Evolutionary conservation across 2,329 filamentous ascomycete genomes (phyloP), one percentile per base, ranked within the genome.

Genomic region (Bipolaris sorokiniana): DNA sequence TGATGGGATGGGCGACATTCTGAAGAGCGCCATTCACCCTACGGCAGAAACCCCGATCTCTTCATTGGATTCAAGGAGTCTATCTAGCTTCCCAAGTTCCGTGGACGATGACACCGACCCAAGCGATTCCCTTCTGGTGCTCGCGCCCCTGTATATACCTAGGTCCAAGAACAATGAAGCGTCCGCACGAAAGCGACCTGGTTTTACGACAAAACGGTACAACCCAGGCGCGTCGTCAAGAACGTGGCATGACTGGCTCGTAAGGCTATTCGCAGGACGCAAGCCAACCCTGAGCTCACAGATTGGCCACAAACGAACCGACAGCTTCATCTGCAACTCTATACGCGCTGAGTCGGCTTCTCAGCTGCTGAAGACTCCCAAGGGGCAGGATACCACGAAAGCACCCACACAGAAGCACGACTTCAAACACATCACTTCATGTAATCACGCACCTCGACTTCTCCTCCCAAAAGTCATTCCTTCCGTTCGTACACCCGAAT

Each of bases 201-300:
- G 15, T 5, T 38, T 34, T 5, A 1, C 18, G 2, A 33, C 31
- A n/a, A 22, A 38, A 42, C 36, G 42, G 16, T 10, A 11, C 44
- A 48, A 40, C 9, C 6, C 37, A 15, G 16, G 33, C 10, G 5
- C 1, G 13, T 15, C 42, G 1, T 37, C 37, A 15, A 18, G 20
- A 5, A 42, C 23, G 16, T 51, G 57, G 41, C 38, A 63, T 7
- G 44, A 58, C 15, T 53, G 33, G 15, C 16, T 65, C 2, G 45
- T 67, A 9, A 42, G 22, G 2, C 54, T 66, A 2, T 65, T 66
- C 36, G 54, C 60, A 5, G 60, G 62, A 5, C 55, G 54, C 44
- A 57, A 48, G 34, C 15, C 40, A 9, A n/a, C 6, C 48, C 11
- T 36, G 36, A 16, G 16, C 13, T 20, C 2, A 10, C 26, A 1